Conservation (phyloP, 345 rosid genomes). For the Eucalyptus pauciflora region DNA sequence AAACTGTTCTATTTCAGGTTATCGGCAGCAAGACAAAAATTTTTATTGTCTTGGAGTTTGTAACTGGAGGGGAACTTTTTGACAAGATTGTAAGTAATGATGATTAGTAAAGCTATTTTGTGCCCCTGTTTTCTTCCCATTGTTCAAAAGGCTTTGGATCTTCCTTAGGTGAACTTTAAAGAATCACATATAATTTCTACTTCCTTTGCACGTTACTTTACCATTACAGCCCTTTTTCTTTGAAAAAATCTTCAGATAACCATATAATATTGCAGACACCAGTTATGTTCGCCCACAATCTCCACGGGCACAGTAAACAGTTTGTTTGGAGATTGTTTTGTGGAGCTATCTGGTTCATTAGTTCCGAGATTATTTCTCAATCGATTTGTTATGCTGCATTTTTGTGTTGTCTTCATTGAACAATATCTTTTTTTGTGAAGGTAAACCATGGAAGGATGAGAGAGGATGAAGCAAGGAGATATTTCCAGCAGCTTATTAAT, state of each 20-base stretch:
- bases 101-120: not conserved
- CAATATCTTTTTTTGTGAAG: conserved; percentile 20
- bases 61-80: conserved; percentile 75
- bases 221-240: not conserved
- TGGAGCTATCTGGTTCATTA: not conserved
- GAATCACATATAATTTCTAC: not conserved
- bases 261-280: not conserved
- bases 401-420: not conserved
- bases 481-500: conserved; percentile 95
- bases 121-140: not conserved
- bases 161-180: not conserved
- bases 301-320: not conserved
- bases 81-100: conserved; percentile 59
- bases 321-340: not conserved
- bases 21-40: conserved; percentile 72
- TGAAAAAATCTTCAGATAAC: not conserved
- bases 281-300: not conserved
- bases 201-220: not conserved
- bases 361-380: not conserved
- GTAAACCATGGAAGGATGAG: conserved; percentile 90
- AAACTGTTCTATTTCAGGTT: conserved; percentile 20
- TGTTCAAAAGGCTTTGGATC: not conserved
- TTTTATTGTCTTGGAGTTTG: conserved; percentile 63
- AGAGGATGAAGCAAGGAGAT: conserved; percentile 80
- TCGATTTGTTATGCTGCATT: not conserved